These are phyloP conservation scores for Trichoderma cornu-damae DNA, from an alignment of 2,329 filamentous ascomycete species.

Conservation along the genomic window DNA sequence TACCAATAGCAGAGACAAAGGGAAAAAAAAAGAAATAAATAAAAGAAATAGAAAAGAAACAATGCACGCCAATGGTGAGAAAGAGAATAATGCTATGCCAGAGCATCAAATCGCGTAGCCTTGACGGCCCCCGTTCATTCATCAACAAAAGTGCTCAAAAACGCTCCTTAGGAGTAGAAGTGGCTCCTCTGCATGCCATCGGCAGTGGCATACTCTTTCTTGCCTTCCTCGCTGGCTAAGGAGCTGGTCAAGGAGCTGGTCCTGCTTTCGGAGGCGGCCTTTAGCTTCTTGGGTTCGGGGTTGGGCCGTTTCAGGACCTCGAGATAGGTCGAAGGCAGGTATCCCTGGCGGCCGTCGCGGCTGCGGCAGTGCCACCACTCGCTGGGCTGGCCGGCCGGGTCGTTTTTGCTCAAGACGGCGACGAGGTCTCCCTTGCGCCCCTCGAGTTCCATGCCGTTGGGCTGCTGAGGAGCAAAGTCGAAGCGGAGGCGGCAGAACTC, in stretches of 20 bases:
- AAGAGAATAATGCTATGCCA: constrained; percentile 7
- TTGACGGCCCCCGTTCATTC: neutral
- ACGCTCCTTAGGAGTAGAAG: constrained; percentile 47
- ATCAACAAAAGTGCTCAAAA: neutral
- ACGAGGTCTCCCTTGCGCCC: constrained; percentile 95
- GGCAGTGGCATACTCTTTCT: constrained; percentile 48
- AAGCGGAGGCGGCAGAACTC: constrained; percentile 95
- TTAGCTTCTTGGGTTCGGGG: constrained; percentile 48
- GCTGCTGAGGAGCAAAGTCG: constrained; percentile 77
- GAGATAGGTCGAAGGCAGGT: constrained; percentile 85
- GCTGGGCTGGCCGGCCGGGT: constrained; percentile 83
- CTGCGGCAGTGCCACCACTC: constrained; percentile 98
- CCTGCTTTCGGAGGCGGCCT: constrained; percentile 45
- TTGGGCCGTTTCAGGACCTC: constrained; percentile 61
- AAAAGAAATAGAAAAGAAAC: neutral
- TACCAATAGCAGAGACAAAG: neutral
- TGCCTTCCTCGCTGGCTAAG: constrained; percentile 38
- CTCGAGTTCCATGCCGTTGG: constrained; percentile 72
- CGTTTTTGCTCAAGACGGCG: constrained; percentile 85
- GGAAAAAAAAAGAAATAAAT: neutral
- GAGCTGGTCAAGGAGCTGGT: constrained; percentile 48
- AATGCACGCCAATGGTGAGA: neutral
- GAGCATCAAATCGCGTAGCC: constrained; percentile 4
- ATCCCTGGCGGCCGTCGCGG: constrained; percentile 83
- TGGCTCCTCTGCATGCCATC: constrained; percentile 56